phyloP scores from a whole-genome alignment of 805 yeast genomes.

The Candida ulmi region DNA sequence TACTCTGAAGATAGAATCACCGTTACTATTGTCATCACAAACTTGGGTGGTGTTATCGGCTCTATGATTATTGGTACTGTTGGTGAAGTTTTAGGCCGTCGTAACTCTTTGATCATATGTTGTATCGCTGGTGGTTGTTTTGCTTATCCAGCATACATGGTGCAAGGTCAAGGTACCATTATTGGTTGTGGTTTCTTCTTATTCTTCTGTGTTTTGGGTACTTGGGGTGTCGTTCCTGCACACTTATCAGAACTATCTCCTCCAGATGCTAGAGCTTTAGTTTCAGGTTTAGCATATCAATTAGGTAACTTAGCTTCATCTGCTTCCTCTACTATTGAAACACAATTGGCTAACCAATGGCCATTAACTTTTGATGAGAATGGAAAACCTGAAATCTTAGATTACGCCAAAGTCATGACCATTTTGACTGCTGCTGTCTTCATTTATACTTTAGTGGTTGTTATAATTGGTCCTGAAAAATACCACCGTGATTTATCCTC shows the following conservation, averaged over 20 bases:
- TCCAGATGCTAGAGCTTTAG: conserved; percentile 57
- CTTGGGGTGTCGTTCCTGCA: conserved; percentile 69
- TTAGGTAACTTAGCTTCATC: conserved; percentile 69
- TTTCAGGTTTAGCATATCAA: conserved; percentile 61
- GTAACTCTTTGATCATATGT: conserved; percentile 47
- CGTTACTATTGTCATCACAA: conserved; percentile 56
- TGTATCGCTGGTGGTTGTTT: conserved; percentile 54
- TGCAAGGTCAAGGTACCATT: conserved; percentile 32
- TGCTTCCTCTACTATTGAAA: conserved; percentile 68
- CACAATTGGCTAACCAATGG: conserved; percentile 55
- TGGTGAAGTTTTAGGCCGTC: conserved; percentile 58
- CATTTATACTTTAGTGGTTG: conserved; percentile 41
- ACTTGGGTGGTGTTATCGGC: conserved; percentile 63
- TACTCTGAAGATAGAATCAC: conserved; percentile 44
- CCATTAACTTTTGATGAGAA: conserved; percentile 36
- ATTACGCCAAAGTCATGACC: conserved; percentile 68
- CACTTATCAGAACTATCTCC: conserved; percentile 63
- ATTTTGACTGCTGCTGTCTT: conserved; percentile 65
- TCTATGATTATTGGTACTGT: conserved; percentile 53
- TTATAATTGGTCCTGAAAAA: conserved; percentile 55
- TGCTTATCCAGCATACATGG: conserved; percentile 53
- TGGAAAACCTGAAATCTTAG: conserved; percentile 26
- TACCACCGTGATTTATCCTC: conserved; percentile 32
- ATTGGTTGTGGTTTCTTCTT: conserved; percentile 60
- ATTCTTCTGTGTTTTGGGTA: conserved; percentile 63